Percentiles rank a stretch among this genome's conserved stretches.
These are phyloP conservation scores for Pythium chondricola DNA, from an alignment of 352 stramenopile species.

Conservation along the genomic window DNA sequence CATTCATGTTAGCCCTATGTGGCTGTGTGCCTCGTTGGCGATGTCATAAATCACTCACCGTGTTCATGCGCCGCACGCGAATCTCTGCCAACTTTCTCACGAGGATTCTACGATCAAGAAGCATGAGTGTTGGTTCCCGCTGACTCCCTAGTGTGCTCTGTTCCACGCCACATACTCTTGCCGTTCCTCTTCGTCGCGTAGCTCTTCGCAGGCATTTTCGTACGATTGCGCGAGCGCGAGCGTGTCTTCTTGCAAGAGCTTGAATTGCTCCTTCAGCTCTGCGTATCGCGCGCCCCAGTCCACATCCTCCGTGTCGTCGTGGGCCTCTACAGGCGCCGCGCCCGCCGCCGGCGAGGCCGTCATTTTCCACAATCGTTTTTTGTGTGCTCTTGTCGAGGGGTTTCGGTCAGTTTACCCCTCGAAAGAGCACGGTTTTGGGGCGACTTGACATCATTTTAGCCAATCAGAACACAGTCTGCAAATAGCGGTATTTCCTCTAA, in stretches of 20 bases:
- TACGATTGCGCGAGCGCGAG: slow-evolving; percentile 27
- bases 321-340: neutral
- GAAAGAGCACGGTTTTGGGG: neutral
- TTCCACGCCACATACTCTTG: slow-evolving; percentile 23
- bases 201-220: slow-evolving; percentile 27
- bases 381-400: no score
- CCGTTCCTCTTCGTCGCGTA: slow-evolving; percentile 30
- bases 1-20: no score
- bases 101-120: no score
- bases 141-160: neutral
- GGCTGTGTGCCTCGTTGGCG: no score
- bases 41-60: slow-evolving; percentile 24
- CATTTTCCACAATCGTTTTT: no score
- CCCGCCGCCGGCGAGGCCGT: no score
- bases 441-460: neutral
- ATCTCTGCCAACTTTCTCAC: slow-evolving; percentile 43
- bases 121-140: no score
- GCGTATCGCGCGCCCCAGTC: slow-evolving; percentile 11
- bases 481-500: no score
- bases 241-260: slow-evolving; percentile 29
- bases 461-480: no score
- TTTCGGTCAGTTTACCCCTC: neutral
- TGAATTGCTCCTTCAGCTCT: slow-evolving; percentile 27
- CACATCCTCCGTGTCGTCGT: neutral
- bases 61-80: slow-evolving; percentile 35